Evolutionary conservation across 345 rosid species (phyloP), one percentile per base, ranked within the genome.

Genomic region (Durio zibethinus): DNA sequence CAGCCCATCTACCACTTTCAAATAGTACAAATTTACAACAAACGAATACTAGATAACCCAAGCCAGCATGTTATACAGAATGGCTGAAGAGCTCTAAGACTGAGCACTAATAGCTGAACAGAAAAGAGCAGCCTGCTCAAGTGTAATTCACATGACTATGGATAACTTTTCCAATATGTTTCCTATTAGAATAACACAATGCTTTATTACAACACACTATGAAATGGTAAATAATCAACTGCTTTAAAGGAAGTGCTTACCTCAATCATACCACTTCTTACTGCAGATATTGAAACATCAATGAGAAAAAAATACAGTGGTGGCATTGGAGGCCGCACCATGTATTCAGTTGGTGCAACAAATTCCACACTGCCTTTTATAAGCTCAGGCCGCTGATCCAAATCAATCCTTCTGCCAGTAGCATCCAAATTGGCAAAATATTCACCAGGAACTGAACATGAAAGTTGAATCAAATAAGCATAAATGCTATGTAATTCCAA

Each of bases 291-390:
- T 0, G 98, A 97, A 77, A 97, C 99, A 75, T 97, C 99, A 72
- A 97, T 92, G 75, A 97, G 97, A 79, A 97, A 97, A 84, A 97
- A 97, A 83, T 92, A 97, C 47, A 89, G 81, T 23, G 99, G 99
- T 7, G 98, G 97, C 98, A 94, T 94, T 72, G 98, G 99, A 60
- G 99, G 99, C 86, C 98, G 98, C 86, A 97, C 99, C 99, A 97
- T 97, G 84, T 94, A 97, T 80, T 97, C 99, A 14, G 97, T 91
- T 73, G 99, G 97, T 84, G 98, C 98, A 81, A 97, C 91, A 84
- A 89, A 91, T 78, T 97, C 99, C 73, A 94, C 96, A 86, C 97
- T 94, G 6, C 99, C 98, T 84, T 89, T 87, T 20, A 78, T 90
- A 82, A 97, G 98, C 82, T 97, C 99, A 83, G 96, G 98, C 82